Evolutionary conservation across 139 green algal species (phyloP).

Genomic region (Limnomonas spitsbergensis): DNA sequence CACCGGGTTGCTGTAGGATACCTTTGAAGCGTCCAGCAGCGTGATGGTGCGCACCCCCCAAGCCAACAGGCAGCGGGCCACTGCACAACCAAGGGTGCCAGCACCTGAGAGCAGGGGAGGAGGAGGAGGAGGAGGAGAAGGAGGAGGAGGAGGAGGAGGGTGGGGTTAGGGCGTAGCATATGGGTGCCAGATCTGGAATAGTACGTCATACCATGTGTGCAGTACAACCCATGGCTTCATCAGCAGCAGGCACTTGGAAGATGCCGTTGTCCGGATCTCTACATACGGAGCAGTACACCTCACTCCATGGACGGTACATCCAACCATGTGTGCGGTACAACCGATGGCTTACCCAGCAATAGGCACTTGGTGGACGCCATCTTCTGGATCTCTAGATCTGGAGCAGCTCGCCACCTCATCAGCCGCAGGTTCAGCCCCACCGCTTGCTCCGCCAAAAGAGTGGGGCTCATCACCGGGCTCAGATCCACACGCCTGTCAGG

Average conservation of each 20-base stretch:
- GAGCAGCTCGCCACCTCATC: conserved; percentile 91
- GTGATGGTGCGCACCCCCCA: conserved; percentile 89
- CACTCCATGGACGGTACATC: too few relatives aligned
- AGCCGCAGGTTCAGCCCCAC: conserved; percentile 94
- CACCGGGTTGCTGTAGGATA: conserved; percentile 89
- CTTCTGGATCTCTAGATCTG: conserved; percentile 64
- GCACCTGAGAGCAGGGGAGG: conserved; percentile 39
- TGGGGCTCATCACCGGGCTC: conserved; percentile 67
- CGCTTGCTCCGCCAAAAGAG: conserved; percentile 52
- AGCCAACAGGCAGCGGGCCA: conserved; percentile 84
- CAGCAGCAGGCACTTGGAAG: too few relatives aligned
- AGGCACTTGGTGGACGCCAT: conserved; percentile 72
- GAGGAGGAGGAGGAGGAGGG: too few relatives aligned
- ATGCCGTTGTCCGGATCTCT: too few relatives aligned
- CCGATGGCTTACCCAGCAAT: conserved; percentile 75
- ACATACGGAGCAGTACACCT: too few relatives aligned
- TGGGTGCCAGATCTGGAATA: too few relatives aligned
- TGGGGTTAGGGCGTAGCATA: too few relatives aligned
- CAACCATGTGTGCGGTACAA: too few relatives aligned
- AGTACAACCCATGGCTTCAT: too few relatives aligned
- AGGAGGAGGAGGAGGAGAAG: neutral
- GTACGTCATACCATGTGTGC: too few relatives aligned
- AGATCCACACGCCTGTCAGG: conserved; percentile 59
- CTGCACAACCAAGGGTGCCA: conserved; percentile 89
- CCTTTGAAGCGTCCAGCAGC: conserved; percentile 76